phyloP scores from a whole-genome alignment of 495 filamentous ascomycete genomes.

The Aspergillus sclerotioniger region DNA sequence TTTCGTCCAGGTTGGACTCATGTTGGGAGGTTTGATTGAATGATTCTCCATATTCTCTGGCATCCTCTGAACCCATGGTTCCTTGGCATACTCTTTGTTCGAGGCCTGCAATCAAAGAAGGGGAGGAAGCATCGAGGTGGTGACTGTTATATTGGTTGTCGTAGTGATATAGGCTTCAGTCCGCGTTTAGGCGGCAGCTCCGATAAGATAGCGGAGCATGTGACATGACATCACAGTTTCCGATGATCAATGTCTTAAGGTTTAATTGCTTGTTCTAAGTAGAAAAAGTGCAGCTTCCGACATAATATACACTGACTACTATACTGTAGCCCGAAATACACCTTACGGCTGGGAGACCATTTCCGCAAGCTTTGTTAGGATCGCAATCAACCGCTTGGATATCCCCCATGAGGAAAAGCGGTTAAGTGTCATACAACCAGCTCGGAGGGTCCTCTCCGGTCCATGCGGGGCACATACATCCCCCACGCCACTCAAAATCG shows the following conservation, averaged over 20 bases:
- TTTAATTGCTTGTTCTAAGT: background rate
- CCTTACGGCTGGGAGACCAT: conserved; percentile 13
- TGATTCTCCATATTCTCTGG: conserved; percentile 47
- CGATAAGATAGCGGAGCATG: conserved; percentile 31
- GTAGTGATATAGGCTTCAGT: background rate
- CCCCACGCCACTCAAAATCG: conserved; percentile 48
- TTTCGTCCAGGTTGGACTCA: conserved; percentile 59
- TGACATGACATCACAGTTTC: conserved; percentile 24
- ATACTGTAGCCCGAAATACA: background rate
- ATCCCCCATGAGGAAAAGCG: conserved; percentile 41
- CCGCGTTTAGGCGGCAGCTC: conserved; percentile 32
- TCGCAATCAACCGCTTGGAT: conserved; percentile 31
- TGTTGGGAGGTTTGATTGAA: conserved; percentile 36
- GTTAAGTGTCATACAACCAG: conserved; percentile 42
- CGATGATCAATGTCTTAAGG: background rate
- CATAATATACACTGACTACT: background rate
- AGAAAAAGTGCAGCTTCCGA: background rate
- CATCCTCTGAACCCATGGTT: conserved; percentile 49
- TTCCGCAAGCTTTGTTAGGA: conserved; percentile 31
- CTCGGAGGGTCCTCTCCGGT: conserved; percentile 38
- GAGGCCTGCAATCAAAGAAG: background rate
- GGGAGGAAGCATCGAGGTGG: background rate
- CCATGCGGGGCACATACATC: conserved; percentile 46
- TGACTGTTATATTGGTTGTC: background rate
- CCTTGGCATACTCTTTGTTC: background rate